phyloP scores from a whole-genome alignment of 176 grass and related monocot genomes.

The Echinochloa phyllopogon region DNA sequence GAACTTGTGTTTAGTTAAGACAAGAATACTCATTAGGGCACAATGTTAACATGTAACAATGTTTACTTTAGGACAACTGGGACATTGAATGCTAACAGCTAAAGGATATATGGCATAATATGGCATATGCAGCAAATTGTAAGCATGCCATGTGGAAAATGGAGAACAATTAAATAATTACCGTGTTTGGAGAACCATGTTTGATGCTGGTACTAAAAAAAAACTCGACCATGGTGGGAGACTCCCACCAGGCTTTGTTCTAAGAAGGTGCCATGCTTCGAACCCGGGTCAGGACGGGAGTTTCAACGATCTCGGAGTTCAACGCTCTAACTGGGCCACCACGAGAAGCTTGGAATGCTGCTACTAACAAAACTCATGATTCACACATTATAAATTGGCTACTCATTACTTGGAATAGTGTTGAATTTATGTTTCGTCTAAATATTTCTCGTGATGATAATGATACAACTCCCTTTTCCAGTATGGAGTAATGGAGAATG shows the following conservation, averaged over 20 bases:
- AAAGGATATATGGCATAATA: neutral
- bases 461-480: conserved; percentile 53
- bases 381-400: neutral
- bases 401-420: neutral
- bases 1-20: conserved; percentile 6
- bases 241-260: too few species aligned
- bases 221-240: too few species aligned
- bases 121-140: neutral
- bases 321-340: too few species aligned
- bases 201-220: neutral
- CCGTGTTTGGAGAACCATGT: neutral
- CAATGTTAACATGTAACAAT: conserved; percentile 5
- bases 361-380: conserved; percentile 4
- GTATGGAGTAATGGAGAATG: conserved; percentile 92
- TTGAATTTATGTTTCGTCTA: conserved; percentile 15
- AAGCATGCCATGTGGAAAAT: neutral
- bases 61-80: neutral
- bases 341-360: neutral
- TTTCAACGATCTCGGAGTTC: too few species aligned
- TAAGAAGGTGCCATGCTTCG: too few species aligned
- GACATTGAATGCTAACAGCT: neutral
- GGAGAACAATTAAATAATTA: neutral
- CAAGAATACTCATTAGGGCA: neutral
- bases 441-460: conserved; percentile 27
- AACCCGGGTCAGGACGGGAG: too few species aligned